Conservation (phyloP, 1,284 basidiomycete genomes). For the Cerrena zonata region DNA sequence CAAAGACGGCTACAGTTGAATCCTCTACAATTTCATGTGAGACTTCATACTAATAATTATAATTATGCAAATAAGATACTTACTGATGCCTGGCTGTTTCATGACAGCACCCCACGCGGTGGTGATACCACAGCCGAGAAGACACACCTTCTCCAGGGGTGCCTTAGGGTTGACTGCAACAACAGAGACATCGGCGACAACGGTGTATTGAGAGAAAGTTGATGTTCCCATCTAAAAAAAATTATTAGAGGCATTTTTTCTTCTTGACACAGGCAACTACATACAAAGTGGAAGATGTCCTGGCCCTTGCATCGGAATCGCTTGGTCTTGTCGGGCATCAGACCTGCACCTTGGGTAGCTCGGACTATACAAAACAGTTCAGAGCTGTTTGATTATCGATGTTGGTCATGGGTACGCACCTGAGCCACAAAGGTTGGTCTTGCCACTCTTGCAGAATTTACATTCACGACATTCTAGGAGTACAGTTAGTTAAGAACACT, state of each 20-base stretch:
- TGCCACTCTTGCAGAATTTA: slow-evolving; percentile 98
- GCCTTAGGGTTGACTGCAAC: slow-evolving; percentile 85
- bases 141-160: slow-evolving; percentile 89
- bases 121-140: slow-evolving; percentile 93
- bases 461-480: slow-evolving; percentile 83
- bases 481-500: no score
- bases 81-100: slow-evolving; percentile 76
- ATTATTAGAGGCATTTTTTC: slow-evolving; percentile 4
- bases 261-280: slow-evolving; percentile 25
- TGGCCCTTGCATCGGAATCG: slow-evolving; percentile 91
- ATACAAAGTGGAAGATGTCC: slow-evolving; percentile 84
- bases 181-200: slow-evolving; percentile 94
- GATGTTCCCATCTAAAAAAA: slow-evolving; percentile 91
- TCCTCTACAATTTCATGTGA: slow-evolving; percentile 45
- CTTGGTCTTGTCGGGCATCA: slow-evolving; percentile 91
- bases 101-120: slow-evolving; percentile 91
- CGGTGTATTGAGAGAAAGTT: slow-evolving; percentile 98
- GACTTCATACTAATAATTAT: not conserved
- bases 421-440: slow-evolving; percentile 92
- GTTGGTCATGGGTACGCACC: slow-evolving; percentile 39
- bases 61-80: slow-evolving; percentile 23
- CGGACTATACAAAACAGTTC: slow-evolving; percentile 50
- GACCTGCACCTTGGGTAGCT: slow-evolving; percentile 88
- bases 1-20: slow-evolving; percentile 90
- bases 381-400: slow-evolving; percentile 7